Conservation (phyloP, 257 asterid species). For the Schizonepeta tenuifolia region DNA sequence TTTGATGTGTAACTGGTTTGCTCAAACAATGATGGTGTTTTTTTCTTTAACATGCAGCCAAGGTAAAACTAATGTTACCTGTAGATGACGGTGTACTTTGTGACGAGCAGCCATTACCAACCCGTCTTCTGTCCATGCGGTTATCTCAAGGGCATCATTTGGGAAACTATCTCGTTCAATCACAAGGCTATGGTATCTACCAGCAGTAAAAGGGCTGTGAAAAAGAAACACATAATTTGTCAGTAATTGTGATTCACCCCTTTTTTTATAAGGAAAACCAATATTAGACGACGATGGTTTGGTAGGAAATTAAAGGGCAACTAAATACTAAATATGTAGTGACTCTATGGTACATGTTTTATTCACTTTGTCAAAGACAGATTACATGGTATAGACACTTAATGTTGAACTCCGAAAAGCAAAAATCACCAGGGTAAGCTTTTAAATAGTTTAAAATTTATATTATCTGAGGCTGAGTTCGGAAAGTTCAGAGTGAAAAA, state of each 20-base stretch:
- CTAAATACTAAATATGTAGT: background rate
- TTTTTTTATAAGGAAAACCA: background rate
- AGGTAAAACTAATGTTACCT: slow-evolving; percentile 46
- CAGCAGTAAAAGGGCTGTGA: slow-evolving; percentile 90
- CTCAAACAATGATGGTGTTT: no score
- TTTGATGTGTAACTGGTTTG: no score
- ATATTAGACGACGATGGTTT: no score
- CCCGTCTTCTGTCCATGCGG: slow-evolving; percentile 98
- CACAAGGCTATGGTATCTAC: slow-evolving; percentile 96
- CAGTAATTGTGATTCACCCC: background rate
- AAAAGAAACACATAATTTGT: background rate
- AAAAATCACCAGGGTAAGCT: background rate
- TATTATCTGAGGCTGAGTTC: no score
- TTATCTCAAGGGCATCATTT: slow-evolving; percentile 71
- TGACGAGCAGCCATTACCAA: slow-evolving; percentile 95
- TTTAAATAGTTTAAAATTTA: no score
- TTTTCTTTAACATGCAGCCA: no score
- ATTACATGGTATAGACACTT: no score
- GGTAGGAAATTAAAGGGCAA: background rate
- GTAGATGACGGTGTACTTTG: slow-evolving; percentile 67
- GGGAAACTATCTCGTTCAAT: slow-evolving; percentile 89
- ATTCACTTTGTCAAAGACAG: background rate
- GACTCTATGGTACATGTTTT: no score
- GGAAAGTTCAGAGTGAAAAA: no score
- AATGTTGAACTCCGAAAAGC: background rate